phyloP scores from a whole-genome alignment of 2,329 filamentous ascomycete species.

The Microdochium trichocladiopsis region DNA sequence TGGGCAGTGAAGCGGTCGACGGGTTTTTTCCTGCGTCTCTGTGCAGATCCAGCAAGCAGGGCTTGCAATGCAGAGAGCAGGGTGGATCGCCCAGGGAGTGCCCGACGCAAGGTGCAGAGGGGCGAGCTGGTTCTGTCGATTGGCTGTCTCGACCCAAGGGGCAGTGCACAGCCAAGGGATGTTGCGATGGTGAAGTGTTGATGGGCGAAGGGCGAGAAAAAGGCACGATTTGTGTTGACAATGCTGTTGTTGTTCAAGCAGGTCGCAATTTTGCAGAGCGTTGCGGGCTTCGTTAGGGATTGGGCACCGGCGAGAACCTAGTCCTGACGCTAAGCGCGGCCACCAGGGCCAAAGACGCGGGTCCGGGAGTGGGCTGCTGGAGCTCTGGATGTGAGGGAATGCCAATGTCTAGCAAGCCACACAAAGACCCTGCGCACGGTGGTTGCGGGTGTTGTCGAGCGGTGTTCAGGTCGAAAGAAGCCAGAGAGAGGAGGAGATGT shows the following conservation, averaged over 20 bases:
- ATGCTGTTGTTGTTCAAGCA: background rate
- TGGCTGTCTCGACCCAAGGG: background rate
- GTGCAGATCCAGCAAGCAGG: background rate
- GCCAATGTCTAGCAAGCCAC: background rate
- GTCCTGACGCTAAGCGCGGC: background rate
- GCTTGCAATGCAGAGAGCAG: background rate
- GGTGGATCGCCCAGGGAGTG: background rate
- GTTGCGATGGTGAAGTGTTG: background rate
- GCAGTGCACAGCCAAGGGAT: background rate
- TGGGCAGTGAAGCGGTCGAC: conserved; percentile 14
- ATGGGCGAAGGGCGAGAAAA: too few species aligned
- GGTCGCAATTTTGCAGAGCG: too few species aligned
- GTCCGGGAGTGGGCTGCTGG: background rate
- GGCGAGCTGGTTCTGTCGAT: background rate
- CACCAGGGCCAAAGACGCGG: background rate
- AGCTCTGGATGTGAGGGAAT: too few species aligned
- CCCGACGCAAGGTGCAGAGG: background rate
- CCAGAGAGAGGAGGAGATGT: too few species aligned
- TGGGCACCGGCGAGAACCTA: background rate
- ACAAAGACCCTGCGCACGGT: background rate
- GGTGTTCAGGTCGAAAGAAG: too few species aligned
- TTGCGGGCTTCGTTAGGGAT: too few species aligned
- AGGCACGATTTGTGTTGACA: background rate
- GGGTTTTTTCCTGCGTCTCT: conserved; percentile 12
- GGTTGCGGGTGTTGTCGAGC: too few species aligned